Evolutionary conservation across 1,284 basidiomycete genomes (phyloP), one percentile per base, ranked within the genome.

Genomic region (Trichosporon ovoides): DNA sequence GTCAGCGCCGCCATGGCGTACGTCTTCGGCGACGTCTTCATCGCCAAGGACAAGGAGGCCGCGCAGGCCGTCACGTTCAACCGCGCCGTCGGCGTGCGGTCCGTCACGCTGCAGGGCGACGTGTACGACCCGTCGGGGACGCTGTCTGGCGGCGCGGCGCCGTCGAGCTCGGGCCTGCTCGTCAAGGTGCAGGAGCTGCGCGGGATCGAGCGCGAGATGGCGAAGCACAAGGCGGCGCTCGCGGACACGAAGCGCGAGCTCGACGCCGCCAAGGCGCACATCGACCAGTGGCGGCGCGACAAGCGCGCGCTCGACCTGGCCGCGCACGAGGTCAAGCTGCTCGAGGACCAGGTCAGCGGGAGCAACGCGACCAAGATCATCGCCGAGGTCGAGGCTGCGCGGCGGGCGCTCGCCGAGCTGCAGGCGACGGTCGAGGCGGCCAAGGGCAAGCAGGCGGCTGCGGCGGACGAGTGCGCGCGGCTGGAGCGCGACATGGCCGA

Each of bases 401-500:
- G 88, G 75, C 77, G 84, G 65, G 80, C 80, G 0, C 86, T 97
- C 28, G 77, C 68, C 0, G 83, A 88, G 54, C 80, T 95, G n/a
- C 83, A 85, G 56, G 76, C 78, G 16, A 83, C 85, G 1, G 81
- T 92, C 33, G 77, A 85, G 56, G 78, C 77, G 0, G 87, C 91
- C 7, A 85, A 87, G 71, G 81, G 85, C 57, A 88, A 89, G 69
- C 88, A 95, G 72, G 84, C 84, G 66, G 81, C 80, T 2, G 90
- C 91, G 0, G 80, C 86, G 55, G 85, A 81, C 0, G 93, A 98
- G 62, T 85, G 85, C 71, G 86, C 86, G 78, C 88, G 87, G 64
- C 85, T 98, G 22, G 89, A 98, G 78, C 87, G 87, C 70, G 96
- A 99, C 74, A 98, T 98, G 92, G 85, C 85, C 55, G 96, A 98